A percentile compares a stretch with the other conserved stretches of the same genome.
These are phyloP conservation scores for Fusarium torreyae DNA, from an alignment of 2,329 filamentous ascomycete species.

Conservation along the genomic window DNA sequence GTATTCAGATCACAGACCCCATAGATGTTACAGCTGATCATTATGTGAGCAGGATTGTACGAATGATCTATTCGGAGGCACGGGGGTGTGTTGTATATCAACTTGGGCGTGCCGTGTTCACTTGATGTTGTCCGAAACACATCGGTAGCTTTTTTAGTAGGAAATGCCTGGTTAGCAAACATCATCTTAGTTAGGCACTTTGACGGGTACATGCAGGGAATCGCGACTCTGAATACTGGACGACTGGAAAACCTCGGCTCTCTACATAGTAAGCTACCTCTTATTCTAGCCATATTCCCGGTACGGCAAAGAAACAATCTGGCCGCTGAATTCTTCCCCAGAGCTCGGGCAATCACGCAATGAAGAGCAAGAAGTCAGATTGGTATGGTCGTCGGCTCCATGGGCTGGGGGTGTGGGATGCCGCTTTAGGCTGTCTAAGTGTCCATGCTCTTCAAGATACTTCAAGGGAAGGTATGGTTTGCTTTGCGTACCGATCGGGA, in stretches of 20 bases:
- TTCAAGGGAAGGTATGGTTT: background rate
- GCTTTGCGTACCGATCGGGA: background rate
- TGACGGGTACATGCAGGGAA: slow-evolving; percentile 1
- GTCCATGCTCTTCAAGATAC: background rate
- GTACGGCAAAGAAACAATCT: background rate
- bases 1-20: background rate
- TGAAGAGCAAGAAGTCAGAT: background rate
- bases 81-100: background rate
- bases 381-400: background rate
- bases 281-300: background rate
- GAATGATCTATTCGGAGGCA: slow-evolving; percentile 1
- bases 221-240: background rate
- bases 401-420: background rate
- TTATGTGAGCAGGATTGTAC: slow-evolving; percentile 1
- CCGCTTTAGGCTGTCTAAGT: slow-evolving; percentile 1
- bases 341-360: too few relatives aligned
- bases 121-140: slow-evolving; percentile 10
- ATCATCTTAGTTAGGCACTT: background rate
- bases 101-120: background rate
- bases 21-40: background rate
- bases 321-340: background rate
- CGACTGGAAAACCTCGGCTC: background rate
- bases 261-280: background rate
- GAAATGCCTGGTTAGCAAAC: background rate
- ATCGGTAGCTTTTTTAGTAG: slow-evolving; percentile 8